Evolutionary conservation across 2,329 filamentous ascomycete species (phyloP).

Genomic region (Thelonectria rubi): DNA sequence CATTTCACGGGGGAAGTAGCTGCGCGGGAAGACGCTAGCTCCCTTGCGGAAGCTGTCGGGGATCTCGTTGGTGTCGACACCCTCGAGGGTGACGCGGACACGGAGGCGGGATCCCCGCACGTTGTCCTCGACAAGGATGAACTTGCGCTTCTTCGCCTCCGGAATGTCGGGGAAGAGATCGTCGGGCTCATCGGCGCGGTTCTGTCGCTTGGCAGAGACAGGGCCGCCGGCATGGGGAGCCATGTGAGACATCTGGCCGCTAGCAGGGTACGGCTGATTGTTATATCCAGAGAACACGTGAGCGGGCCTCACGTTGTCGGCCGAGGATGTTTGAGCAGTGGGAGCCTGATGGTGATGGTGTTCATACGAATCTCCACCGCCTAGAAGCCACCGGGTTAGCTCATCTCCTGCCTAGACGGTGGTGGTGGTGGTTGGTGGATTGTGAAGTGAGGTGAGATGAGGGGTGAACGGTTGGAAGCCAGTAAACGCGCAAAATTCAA

Average conservation of each 20-base stretch:
- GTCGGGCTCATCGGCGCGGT: conserved; percentile 64
- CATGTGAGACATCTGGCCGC: conserved; percentile 71
- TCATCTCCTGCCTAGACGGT: conserved; percentile 28
- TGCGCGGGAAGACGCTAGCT: conserved; percentile 89
- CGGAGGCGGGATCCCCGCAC: conserved; percentile 83
- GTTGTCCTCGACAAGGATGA: conserved; percentile 92
- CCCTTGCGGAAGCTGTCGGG: conserved; percentile 93
- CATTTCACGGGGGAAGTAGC: conserved; percentile 94
- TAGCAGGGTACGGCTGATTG: conserved; percentile 65
- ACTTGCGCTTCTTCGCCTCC: conserved; percentile 91
- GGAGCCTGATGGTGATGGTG: conserved; percentile 73
- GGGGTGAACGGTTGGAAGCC: conserved; percentile 14
- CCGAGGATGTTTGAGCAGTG: conserved; percentile 59
- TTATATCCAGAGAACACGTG: conserved; percentile 79
- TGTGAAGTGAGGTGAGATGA: conserved; percentile 21
- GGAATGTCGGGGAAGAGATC: conserved; percentile 88
- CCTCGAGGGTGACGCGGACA: conserved; percentile 91
- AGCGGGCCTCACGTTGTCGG: conserved; percentile 74
- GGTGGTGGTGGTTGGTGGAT: conserved; percentile 11
- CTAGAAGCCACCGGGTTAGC: conserved; percentile 54
- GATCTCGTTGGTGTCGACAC: conserved; percentile 93
- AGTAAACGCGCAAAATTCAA: conserved; percentile 24
- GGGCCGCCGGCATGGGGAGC: conserved; percentile 49
- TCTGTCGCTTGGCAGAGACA: conserved; percentile 50
- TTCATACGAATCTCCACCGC: conserved; percentile 69